Conservation (phyloP, 371 early-diverging fungal genomes). For the Fennellomyces sp. region DNA sequence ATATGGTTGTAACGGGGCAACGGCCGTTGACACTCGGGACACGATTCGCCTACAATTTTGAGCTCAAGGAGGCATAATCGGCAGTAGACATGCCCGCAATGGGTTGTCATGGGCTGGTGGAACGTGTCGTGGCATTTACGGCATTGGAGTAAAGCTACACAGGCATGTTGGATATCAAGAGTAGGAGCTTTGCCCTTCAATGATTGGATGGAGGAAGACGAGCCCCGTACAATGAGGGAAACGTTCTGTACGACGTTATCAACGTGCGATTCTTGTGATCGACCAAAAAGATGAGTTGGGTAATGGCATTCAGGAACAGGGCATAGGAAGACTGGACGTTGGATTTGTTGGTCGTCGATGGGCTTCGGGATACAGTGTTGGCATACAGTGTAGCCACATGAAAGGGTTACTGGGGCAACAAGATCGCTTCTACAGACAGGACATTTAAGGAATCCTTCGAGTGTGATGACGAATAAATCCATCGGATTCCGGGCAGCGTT, state of each 20-base stretch:
- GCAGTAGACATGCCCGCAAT: constrained; percentile 78
- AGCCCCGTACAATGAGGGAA: background rate
- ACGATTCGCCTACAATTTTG: constrained; percentile 18
- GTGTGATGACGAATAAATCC: background rate
- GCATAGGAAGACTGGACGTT: constrained; percentile 27
- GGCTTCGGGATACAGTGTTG: constrained; percentile 35
- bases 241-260: constrained; percentile 2
- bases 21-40: constrained; percentile 23
- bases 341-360: background rate
- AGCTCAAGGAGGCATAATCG: constrained; percentile 50
- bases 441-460: constrained; percentile 1
- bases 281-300: constrained; percentile 36
- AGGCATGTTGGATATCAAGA: background rate
- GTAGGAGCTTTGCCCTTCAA: no score
- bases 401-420: constrained; percentile 40
- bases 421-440: constrained; percentile 35
- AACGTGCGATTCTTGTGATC: constrained; percentile 5
- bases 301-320: constrained; percentile 27
- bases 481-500: background rate
- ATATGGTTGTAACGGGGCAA: constrained; percentile 30
- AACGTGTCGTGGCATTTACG: constrained; percentile 56
- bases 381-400: constrained; percentile 53
- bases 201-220: background rate
- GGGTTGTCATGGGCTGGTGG: constrained; percentile 62
- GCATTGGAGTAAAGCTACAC: constrained; percentile 69